A percentile compares a stretch with the other conserved stretches of the same genome.
Evolutionary conservation across 495 filamentous ascomycete species (phyloP).

Genomic region (Margaritispora aquatica): DNA sequence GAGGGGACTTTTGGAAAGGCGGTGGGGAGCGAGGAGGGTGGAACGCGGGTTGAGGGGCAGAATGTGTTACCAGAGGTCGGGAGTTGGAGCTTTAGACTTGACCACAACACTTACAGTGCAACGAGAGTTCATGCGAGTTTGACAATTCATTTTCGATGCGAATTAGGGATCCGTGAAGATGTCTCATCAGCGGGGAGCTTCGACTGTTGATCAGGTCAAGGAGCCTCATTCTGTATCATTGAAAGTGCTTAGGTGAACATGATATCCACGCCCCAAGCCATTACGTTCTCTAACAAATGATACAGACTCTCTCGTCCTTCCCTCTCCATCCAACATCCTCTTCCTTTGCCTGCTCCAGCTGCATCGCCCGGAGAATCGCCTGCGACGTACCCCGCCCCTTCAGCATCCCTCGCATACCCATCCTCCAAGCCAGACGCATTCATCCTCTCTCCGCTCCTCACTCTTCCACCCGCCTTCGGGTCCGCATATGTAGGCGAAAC

Average conservation of each 20-base stretch:
- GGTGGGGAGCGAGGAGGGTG: background rate
- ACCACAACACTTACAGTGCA: background rate
- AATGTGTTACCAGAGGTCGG: background rate
- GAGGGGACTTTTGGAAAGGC: background rate
- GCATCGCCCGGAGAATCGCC: slow-evolving; percentile 12
- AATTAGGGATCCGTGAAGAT: slow-evolving; percentile 12
- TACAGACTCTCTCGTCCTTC: slow-evolving; percentile 45
- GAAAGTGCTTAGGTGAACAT: slow-evolving; percentile 63
- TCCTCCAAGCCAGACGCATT: slow-evolving; percentile 15
- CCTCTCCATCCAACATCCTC: slow-evolving; percentile 43
- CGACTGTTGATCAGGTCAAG: slow-evolving; percentile 51
- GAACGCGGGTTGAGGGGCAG: background rate
- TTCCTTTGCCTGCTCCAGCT: slow-evolving; percentile 9
- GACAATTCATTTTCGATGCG: background rate
- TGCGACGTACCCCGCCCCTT: slow-evolving; percentile 5
- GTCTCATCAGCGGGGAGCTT: slow-evolving; percentile 23
- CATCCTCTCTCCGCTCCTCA: slow-evolving; percentile 54
- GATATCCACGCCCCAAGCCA: background rate
- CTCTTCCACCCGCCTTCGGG: slow-evolving; percentile 88
- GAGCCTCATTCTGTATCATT: slow-evolving; percentile 81
- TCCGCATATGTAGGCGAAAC: slow-evolving; percentile 94
- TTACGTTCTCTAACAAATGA: background rate
- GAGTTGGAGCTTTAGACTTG: background rate
- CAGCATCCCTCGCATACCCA: slow-evolving; percentile 22
- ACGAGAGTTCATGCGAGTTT: background rate